Conservation (phyloP, 768 basidiomycete species). For the Tephrocybe sp. region DNA sequence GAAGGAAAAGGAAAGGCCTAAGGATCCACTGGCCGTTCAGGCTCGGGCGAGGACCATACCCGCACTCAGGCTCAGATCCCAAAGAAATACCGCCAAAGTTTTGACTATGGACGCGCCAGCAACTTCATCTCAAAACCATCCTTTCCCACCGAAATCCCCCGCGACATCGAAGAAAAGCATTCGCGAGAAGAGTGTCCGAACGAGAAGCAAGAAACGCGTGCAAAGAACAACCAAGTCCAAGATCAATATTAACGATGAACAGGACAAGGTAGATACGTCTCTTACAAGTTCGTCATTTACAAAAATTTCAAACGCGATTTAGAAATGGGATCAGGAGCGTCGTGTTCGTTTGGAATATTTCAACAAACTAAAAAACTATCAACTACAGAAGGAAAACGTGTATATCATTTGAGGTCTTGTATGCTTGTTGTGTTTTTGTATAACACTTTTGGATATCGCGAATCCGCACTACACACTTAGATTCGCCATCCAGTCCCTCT, state of each 20-base stretch:
- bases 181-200: conserved; percentile 13
- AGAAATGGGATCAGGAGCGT: conserved; percentile 45
- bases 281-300: neutral
- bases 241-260: conserved; percentile 3
- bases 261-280: conserved; percentile 14
- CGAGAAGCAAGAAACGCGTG: conserved; percentile 12
- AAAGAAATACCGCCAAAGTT: neutral
- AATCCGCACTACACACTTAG: neutral
- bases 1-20: conserved; percentile 13
- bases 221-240: neutral
- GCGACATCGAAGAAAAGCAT: conserved; percentile 8
- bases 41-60: neutral
- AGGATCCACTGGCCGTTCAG: neutral
- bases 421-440: neutral
- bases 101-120: neutral
- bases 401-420: conserved; percentile 45
- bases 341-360: conserved; percentile 53
- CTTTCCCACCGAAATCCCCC: conserved; percentile 1
- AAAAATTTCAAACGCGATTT: conserved; percentile 3
- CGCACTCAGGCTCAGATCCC: neutral
- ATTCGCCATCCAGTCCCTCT: neutral
- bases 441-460: neutral
- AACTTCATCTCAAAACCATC: conserved; percentile 3
- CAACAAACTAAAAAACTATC: conserved; percentile 46
- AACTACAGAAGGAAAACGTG: conserved; percentile 55